Base-by-base conservation (phyloP, 345 rosid species). In the Salix koriyanagi region DNA sequence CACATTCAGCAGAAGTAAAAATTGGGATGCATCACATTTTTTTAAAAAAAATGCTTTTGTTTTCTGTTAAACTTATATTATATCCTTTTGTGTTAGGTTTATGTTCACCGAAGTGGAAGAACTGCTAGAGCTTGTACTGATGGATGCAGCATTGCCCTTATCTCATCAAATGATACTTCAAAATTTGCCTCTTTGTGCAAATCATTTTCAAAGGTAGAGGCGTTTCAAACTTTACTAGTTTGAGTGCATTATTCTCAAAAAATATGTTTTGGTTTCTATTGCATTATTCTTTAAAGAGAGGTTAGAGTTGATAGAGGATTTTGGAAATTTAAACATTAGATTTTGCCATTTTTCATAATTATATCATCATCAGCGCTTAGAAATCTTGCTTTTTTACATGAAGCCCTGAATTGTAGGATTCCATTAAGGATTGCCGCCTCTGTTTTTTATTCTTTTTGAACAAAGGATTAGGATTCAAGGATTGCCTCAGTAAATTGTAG, bases 21-120 rank as follows among this genome's bases (percentile, higher is more conserved):
- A 71, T 30, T 69, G 54, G 60, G 68, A 76, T 56, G 9, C 72
- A 68, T 54, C 58, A 75, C 25, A 54, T 11, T 28, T 75, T 79
- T 30, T 30, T 30, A 2, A 30, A 30, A 30, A 30, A 30, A 30
- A 0, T 30, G 10, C 36, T 28, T 21, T 37, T n/a, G 78, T 21
- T 76, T 28, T 81, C 30, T 61, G 10, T 21, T 62, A 41, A n/a
- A n/a, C 26, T 13, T 65, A 68, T 58, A 75, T 60, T 69, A 18
- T 28, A 62, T 72, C 48, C 1, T 62, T 71, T 70, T 67, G 60
- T 73, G 66, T 75, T 75, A 96, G 99, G 96, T 94, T 60, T 96
- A 96, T 84, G 97, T 96, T 18, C 99, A 96, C 77, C 88, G 99
- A 88, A 92, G 99, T 84, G 99, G 99, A 62, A 89, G 99, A 83